Conservation (phyloP, 1,139 yeast genomes). For the Chernovozyma aurita region DNA sequence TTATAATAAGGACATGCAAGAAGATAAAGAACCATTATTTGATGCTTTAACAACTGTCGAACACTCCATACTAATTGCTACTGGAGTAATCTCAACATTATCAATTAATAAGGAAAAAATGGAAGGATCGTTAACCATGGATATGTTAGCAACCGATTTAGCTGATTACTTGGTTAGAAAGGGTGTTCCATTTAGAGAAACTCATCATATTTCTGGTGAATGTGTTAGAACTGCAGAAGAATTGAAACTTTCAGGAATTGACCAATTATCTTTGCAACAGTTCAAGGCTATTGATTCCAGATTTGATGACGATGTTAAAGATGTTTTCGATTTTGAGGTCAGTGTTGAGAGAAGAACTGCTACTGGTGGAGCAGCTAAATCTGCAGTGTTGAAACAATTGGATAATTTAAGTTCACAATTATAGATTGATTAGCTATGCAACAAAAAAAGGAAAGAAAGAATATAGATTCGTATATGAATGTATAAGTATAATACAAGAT, state of each 20-base stretch:
- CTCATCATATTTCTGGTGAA: conserved; percentile 97
- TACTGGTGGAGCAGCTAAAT: conserved; percentile 93
- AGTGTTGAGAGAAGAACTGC: conserved; percentile 97
- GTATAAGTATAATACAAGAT: no score
- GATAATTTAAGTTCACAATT: conserved; percentile 23
- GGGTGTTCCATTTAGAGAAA: conserved; percentile 98
- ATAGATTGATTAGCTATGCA: conserved; percentile 17
- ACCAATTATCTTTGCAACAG: conserved; percentile 72
- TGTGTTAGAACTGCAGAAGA: conserved; percentile 92
- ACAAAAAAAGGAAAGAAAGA: no score
- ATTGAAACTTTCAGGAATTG: conserved; percentile 68
- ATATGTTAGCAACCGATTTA: conserved; percentile 96
- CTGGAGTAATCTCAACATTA: conserved; percentile 91
- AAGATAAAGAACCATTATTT: conserved; percentile 95
- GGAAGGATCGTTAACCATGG: conserved; percentile 92
- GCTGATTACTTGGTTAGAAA: conserved; percentile 96
- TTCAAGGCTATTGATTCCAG: conserved; percentile 74
- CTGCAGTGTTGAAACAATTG: conserved; percentile 80
- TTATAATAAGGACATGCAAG: conserved; percentile 97
- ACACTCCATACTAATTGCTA: conserved; percentile 89
- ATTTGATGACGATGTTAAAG: conserved; percentile 75
- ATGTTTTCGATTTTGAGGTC: conserved; percentile 83
- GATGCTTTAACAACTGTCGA: conserved; percentile 88
- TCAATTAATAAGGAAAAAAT: conserved; percentile 66
- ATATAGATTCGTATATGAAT: no score